Base-by-base conservation (phyloP, 1,139 yeast species). In the Schwanniomyces etchellsii region DNA sequence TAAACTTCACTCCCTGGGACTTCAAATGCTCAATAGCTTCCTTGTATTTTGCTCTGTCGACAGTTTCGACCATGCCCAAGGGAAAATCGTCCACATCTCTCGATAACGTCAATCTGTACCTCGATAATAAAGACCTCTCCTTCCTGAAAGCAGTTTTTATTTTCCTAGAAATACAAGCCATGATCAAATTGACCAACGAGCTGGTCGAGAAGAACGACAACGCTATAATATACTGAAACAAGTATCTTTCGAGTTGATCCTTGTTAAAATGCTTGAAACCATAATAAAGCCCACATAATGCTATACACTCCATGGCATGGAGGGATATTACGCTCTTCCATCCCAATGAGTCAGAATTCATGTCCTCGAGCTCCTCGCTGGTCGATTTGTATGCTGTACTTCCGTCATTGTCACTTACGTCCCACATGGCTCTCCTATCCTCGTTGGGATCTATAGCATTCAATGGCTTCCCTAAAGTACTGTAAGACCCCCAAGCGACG, bases 361-460 rank as follows among this genome's bases (percentile, higher is more conserved):
- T n/a, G 21, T 35, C 12, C 14, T 36, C 35, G 26, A 54, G 45
- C 28, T 38, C 52, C 35, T 30, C 39, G 32, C 33, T 48, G 37
- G 29, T 47, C 13, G 30, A 40, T 28, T 37, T 44, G 47, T 32
- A 43, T 36, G 28, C 45, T 25, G 9, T 35, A 5, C 55, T 48
- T 6, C 38, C 39, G 36, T 70, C 75, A 24, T 60, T 51, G 42
- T 74, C 79, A 1, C 65, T 40, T 7, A 68, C 70, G 43, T 75
- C 77, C 48, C 60, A 74, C 15, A 57, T 40, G 2, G 60, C 61
- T 3, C 37, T 34, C 15, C 34, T 37, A 16, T 57, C 53, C 5
- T 44, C 40, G 29, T 54, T 55, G 2, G 79, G 70, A 13, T 55
- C 57, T 11, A 47, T 42, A 1, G 78, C 77, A 33, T 60, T 60